Conservation (phyloP, 2,329 filamentous ascomycete genomes). For the Ophiobolus disseminans region DNA sequence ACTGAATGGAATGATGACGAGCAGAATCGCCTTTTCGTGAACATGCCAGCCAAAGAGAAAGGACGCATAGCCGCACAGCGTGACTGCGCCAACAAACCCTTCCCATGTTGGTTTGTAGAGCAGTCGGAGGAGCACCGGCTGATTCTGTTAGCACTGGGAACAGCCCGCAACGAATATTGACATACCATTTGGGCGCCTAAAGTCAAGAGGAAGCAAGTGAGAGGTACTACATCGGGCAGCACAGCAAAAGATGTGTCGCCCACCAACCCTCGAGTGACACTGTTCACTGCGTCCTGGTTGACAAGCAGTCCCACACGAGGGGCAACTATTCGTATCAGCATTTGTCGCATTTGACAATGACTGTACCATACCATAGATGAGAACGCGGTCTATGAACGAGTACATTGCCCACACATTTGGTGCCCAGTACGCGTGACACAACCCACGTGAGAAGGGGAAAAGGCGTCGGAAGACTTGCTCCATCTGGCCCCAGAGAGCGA, state of each 20-base stretch:
- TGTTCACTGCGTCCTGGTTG: conserved; percentile 77
- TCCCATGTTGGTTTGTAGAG: conserved; percentile 85
- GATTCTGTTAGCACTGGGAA: conserved; percentile 12
- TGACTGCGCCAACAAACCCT: conserved; percentile 85
- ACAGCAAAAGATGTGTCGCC: conserved; percentile 95
- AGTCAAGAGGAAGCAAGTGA: conserved; percentile 81
- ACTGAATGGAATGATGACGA: conserved; percentile 94
- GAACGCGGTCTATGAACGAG: conserved; percentile 82
- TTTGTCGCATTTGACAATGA: neutral
- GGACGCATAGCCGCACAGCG: conserved; percentile 92
- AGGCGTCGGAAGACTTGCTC: conserved; percentile 82
- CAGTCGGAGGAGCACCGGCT: conserved; percentile 73
- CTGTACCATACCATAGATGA: conserved; percentile 73
- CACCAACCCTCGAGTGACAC: conserved; percentile 90
- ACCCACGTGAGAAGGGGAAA: conserved; percentile 90
- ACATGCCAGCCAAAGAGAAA: conserved; percentile 99
- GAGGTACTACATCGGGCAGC: conserved; percentile 82
- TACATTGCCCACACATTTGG: conserved; percentile 98
- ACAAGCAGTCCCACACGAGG: conserved; percentile 79
- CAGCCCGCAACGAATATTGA: conserved; percentile 15
- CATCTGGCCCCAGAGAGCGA: conserved; percentile 80
- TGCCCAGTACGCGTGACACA: conserved; percentile 98
- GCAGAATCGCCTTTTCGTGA: conserved; percentile 93
- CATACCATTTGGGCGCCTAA: conserved; percentile 76
- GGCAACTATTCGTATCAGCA: conserved; percentile 65